Evolutionary conservation across 176 grass and related monocot genomes (phyloP).

Genomic region (Phoenix roebelenii): DNA sequence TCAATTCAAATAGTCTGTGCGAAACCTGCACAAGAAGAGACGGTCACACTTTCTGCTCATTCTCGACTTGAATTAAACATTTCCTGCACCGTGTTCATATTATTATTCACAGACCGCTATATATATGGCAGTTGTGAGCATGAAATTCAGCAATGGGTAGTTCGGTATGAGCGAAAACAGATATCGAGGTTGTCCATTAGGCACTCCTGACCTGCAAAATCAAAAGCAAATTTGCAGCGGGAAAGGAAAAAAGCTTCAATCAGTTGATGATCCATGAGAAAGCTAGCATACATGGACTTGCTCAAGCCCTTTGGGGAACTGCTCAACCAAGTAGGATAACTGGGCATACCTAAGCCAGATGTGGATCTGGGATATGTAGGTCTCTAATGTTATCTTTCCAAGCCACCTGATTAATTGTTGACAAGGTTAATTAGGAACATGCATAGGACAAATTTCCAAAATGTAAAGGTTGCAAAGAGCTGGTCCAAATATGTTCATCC

Average conservation of each 20-base stretch:
- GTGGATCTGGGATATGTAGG: slow-evolving; percentile 97
- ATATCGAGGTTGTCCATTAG: slow-evolving; percentile 14
- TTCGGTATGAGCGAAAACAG: slow-evolving; percentile 11
- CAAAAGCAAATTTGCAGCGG: slow-evolving; percentile 2
- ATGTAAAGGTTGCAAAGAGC: neutral
- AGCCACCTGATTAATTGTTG: slow-evolving; percentile 49
- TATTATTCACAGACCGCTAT: neutral
- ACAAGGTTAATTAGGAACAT: no score
- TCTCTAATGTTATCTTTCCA: slow-evolving; percentile 94
- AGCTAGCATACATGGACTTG: no score
- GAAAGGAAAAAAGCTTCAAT: neutral
- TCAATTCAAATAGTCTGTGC: slow-evolving; percentile 13
- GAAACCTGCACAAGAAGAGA: slow-evolving; percentile 2
- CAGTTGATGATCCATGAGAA: neutral
- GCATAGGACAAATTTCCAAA: neutral
- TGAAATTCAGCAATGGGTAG: slow-evolving; percentile 23
- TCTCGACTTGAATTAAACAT: neutral
- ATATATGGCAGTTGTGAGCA: slow-evolving; percentile 23
- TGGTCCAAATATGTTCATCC: no score
- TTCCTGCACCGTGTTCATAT: no score
- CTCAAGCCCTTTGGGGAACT: no score
- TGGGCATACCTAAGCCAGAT: slow-evolving; percentile 85
- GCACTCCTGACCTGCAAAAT: slow-evolving; percentile 14
- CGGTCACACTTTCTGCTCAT: neutral
- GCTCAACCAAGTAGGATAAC: slow-evolving; percentile 4